Evolutionary conservation across 176 grass and related monocot genomes (phyloP).

Genomic region (Triticum turgidum): DNA sequence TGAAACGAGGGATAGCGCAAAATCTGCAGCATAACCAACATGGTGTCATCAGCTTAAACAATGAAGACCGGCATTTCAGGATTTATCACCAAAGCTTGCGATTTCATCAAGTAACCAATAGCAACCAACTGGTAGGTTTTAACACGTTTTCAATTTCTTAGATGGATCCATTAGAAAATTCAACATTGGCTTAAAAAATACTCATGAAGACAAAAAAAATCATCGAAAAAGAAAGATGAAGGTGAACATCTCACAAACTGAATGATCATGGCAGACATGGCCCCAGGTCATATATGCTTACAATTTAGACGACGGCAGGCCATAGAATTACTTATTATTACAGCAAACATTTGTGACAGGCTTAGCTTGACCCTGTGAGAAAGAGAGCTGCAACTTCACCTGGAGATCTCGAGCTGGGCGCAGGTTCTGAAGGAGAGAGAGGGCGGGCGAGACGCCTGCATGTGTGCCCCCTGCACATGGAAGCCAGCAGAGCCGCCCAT

Average conservation of each 20-base stretch:
- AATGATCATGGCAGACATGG: neutral
- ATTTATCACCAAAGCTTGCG: neutral
- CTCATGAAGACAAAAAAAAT: neutral
- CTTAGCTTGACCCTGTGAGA: neutral
- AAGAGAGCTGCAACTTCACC: slow-evolving; percentile 41
- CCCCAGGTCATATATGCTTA: neutral
- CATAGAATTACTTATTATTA: neutral
- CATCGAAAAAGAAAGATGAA: neutral
- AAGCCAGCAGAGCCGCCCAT: slow-evolving; percentile 50
- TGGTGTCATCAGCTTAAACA: slow-evolving; percentile 10
- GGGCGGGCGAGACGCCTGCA: slow-evolving; percentile 46
- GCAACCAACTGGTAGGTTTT: neutral
- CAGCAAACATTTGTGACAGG: neutral
- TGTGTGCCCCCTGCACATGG: slow-evolving; percentile 49
- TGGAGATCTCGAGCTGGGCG: slow-evolving; percentile 46
- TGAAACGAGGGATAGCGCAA: slow-evolving; percentile 33
- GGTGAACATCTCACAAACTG: too few species aligned
- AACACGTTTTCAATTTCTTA: neutral
- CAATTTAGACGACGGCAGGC: neutral
- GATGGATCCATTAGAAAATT: neutral
- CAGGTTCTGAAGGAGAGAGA: slow-evolving; percentile 43
- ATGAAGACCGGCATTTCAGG: neutral
- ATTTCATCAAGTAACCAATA: neutral
- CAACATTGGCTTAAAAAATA: too few species aligned
- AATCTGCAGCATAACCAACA: slow-evolving; percentile 41